A percentile compares a stretch with the other conserved stretches of the same genome.
These are phyloP conservation scores for Themeda triandra DNA, from an alignment of 176 grass and related monocot species.

Conservation along the genomic window DNA sequence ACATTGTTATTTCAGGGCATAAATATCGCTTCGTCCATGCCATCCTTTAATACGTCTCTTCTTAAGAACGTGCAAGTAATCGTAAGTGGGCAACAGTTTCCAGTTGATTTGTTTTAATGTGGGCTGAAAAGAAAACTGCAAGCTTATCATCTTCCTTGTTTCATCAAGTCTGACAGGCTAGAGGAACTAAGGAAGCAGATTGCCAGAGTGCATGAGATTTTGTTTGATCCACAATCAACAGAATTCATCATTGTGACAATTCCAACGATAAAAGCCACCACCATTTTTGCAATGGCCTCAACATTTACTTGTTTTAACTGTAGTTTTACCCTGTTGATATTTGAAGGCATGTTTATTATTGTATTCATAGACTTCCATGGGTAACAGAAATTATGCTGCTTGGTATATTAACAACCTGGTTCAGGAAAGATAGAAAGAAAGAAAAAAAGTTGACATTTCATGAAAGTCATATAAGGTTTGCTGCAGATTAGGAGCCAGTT, in stretches of 20 bases:
- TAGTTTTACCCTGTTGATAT: neutral
- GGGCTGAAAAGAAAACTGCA: neutral
- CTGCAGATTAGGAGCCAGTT: neutral
- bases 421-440: neutral
- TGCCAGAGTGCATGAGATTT: conserved; percentile 11
- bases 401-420: neutral
- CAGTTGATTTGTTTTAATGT: neutral
- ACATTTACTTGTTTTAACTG: conserved; percentile 6
- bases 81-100: conserved; percentile 25
- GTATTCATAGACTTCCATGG: neutral
- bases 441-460: neutral
- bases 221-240: conserved; percentile 7
- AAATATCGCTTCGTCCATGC: neutral
- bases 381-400: neutral
- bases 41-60: neutral
- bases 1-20: conserved; percentile 31
- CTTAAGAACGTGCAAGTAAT: neutral
- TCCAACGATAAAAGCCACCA: conserved; percentile 19
- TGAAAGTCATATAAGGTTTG: neutral
- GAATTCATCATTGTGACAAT: conserved; percentile 36
- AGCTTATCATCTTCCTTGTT: conserved; percentile 16
- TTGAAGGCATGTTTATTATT: neutral
- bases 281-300: neutral
- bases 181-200: neutral
- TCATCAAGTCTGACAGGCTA: neutral